Evolutionary conservation across 768 basidiomycete species (phyloP), one percentile per base, ranked within the genome.

Genomic region (Stropharia rugosoannulata): DNA sequence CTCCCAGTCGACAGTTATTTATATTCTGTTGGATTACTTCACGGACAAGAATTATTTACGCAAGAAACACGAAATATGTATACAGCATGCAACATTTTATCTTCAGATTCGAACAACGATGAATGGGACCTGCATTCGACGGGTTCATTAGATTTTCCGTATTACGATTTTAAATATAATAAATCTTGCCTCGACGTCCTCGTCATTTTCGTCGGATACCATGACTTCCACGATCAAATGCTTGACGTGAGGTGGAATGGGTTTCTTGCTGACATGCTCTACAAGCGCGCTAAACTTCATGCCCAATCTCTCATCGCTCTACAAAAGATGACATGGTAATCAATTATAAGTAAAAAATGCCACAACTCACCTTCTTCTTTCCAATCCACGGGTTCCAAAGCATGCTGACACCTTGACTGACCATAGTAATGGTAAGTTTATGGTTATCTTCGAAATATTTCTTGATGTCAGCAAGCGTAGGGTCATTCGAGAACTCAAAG

Each of bases 341-440:
- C 37, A 2, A 48, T n/a, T 50, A 25, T 19, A n/a, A 44, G 12
- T 43, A 38, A 42, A 55, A 18, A 35, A 19, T 41, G 42, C 6
- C 41, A 35, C 32, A 15, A 68, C 80, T 32, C 40, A 91, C 95
- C 89, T 98, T 98, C 78, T 93, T 93, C 76, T 87, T 90, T 52
- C 87, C 89, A 50, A 93, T 81, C 71, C 96, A 99, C 35, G 90
- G 87, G 58, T 92, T 95, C 94, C 95, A 98, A 32, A 98, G 77
- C 95, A 98, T 96, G 66, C 93, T 95, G 35, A 98, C 95, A 40
- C 95, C 96, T 69, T 94, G 91, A 66, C 92, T 95, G 59, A 98
- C 92, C 97, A 99, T 99, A 49, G 85, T 86, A 49, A 98, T 79
- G 37, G 94, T 88, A 35, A 98, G 85, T 32, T 86, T 86, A 71